Conservation (phyloP, 108 stramenopile genomes). For the Fistulifera pelliculosa region DNA sequence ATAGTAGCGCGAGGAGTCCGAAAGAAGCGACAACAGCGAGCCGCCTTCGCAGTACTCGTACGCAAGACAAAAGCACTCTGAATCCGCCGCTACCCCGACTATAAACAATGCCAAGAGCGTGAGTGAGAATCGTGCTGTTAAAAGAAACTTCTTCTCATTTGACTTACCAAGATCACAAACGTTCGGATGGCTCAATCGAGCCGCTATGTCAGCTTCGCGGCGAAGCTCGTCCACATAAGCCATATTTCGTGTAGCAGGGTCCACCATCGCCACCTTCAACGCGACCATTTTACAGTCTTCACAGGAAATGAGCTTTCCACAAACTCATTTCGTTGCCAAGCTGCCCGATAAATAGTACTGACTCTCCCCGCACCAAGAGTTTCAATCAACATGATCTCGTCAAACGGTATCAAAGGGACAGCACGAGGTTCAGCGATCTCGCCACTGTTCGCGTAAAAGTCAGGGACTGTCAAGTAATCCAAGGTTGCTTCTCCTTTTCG, state of each 20-base stretch:
- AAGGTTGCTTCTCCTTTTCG: not conserved
- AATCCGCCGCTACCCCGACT: slow-evolving; percentile 6
- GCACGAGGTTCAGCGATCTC: not conserved
- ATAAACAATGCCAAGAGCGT: not conserved
- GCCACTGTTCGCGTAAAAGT: not conserved
- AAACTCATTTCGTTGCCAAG: slow-evolving; percentile 12
- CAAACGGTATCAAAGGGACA: slow-evolving; percentile 27
- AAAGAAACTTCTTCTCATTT: slow-evolving; percentile 8
- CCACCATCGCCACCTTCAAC: slow-evolving; percentile 22
- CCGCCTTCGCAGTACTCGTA: slow-evolving; percentile 37
- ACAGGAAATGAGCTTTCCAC: not conserved
- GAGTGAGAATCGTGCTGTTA: not conserved
- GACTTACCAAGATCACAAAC: slow-evolving; percentile 19
- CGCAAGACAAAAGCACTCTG: slow-evolving; percentile 23
- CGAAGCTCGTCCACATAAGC: slow-evolving; percentile 20
- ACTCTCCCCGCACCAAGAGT: slow-evolving; percentile 28
- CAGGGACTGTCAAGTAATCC: slow-evolving; percentile 7
- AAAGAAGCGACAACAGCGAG: slow-evolving; percentile 20
- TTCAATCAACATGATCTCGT: slow-evolving; percentile 36
- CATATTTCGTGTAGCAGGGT: slow-evolving; percentile 16
- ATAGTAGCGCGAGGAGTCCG: slow-evolving; percentile 20
- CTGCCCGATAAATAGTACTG: slow-evolving; percentile 27
- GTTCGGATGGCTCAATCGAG: slow-evolving; percentile 27
- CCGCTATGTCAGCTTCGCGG: slow-evolving; percentile 28
- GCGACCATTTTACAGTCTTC: slow-evolving; percentile 17